Percentiles rank a stretch among this genome's conserved stretches.
These are phyloP conservation scores for Capsicum chinense DNA, from an alignment of 257 asterid genomes.

Conservation along the genomic window DNA sequence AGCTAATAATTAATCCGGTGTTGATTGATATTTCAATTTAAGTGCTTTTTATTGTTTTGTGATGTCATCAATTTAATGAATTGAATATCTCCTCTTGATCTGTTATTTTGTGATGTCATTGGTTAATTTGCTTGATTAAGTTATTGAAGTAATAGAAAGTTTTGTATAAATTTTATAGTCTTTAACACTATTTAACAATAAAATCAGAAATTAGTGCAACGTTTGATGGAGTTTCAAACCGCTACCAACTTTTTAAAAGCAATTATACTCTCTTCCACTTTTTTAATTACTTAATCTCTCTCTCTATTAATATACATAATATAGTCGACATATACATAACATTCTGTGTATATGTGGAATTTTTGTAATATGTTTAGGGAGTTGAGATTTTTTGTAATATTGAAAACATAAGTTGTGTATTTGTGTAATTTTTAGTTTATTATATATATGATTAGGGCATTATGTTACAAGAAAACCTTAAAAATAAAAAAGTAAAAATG, in stretches of 20 bases:
- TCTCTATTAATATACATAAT: too few species aligned
- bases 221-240: not conserved
- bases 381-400: too few species aligned
- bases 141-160: not conserved
- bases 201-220: not conserved
- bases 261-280: too few species aligned
- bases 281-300: too few species aligned
- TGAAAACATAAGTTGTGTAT: too few species aligned
- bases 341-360: too few species aligned
- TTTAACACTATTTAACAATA: not conserved
- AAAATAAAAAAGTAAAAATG: too few species aligned
- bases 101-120: constrained; percentile 1
- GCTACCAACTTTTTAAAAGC: too few species aligned
- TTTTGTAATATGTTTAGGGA: too few species aligned
- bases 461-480: not conserved
- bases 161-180: not conserved
- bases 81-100: not conserved
- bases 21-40: not conserved
- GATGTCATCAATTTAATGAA: not conserved
- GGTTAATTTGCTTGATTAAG: not conserved
- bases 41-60: not conserved
- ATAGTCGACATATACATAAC: too few species aligned
- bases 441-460: not conserved
- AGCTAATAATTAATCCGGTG: not conserved
- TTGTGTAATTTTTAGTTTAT: not conserved